Evolutionary conservation across 2,329 filamentous ascomycete species (phyloP).

Genomic region (Colletotrichum sp.): DNA sequence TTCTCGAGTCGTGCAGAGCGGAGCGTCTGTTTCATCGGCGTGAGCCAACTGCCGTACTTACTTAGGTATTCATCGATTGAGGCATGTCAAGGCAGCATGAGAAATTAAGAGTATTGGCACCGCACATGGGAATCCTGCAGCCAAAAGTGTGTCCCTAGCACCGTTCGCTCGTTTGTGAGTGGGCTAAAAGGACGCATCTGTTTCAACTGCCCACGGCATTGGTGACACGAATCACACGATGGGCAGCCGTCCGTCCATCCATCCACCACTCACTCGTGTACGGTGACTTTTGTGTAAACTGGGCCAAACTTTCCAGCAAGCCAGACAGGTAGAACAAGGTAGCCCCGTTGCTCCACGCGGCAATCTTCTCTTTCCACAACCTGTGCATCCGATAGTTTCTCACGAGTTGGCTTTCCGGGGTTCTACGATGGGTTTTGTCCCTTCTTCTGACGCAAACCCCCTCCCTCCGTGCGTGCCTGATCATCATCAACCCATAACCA

Average conservation of each 20-base stretch:
- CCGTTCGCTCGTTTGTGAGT: not conserved
- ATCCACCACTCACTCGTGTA: not conserved
- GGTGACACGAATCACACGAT: not conserved
- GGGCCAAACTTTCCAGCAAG: not conserved
- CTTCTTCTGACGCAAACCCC: not conserved
- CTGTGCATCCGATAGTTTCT: not conserved
- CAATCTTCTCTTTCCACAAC: not conserved
- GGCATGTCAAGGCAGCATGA: not conserved
- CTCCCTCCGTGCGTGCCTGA: slow-evolving; percentile 14
- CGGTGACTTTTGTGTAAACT: not conserved
- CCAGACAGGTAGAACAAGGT: not conserved
- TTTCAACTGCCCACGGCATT: slow-evolving; percentile 4
- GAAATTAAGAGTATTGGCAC: not conserved
- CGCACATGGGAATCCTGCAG: too few relatives aligned
- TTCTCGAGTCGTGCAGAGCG: not conserved
- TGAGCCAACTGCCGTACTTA: not conserved
- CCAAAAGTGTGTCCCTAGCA: too few relatives aligned
- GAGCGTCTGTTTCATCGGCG: slow-evolving; percentile 2
- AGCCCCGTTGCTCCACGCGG: not conserved
- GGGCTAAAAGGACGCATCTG: not conserved
- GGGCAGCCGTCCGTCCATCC: not conserved
- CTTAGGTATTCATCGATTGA: not conserved
- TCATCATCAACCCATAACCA: not conserved
- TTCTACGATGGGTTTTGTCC: not conserved
- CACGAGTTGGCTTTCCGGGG: not conserved